phyloP scores from a whole-genome alignment of 257 asterid species.

The Scutellaria galericulata region DNA sequence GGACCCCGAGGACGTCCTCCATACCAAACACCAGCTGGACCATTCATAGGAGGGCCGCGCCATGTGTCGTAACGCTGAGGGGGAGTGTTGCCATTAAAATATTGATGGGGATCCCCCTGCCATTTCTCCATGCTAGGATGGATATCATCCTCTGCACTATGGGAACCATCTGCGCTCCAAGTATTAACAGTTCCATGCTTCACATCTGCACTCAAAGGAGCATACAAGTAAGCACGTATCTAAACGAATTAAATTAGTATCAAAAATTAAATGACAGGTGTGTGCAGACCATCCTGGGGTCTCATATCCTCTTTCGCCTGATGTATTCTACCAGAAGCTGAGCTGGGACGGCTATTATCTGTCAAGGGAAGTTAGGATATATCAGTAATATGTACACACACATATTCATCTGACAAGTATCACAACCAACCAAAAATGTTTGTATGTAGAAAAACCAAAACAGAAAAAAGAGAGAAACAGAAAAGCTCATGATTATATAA shows the following conservation, averaged over 20 bases:
- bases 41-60: constrained; percentile 82
- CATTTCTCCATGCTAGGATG: constrained; percentile 66
- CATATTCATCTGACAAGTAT: constrained; percentile 14
- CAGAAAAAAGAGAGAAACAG: neutral
- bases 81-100: constrained; percentile 56
- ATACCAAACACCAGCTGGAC: constrained; percentile 79
- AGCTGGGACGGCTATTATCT: constrained; percentile 76
- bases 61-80: constrained; percentile 84
- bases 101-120: constrained; percentile 78
- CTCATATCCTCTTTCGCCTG: constrained; percentile 48
- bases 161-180: constrained; percentile 68
- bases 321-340: constrained; percentile 64
- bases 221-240: constrained; percentile 14
- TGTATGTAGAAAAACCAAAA: neutral
- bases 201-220: constrained; percentile 55
- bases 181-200: constrained; percentile 51
- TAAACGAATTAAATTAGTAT: constrained; percentile 14
- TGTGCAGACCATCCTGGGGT: constrained; percentile 62
- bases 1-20: constrained; percentile 88
- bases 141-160: constrained; percentile 55
- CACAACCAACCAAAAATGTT: constrained; percentile 13
- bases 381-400: constrained; percentile 31
- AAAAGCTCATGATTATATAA: neutral
- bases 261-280: constrained; percentile 31
- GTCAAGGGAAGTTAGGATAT: constrained; percentile 31